A percentile compares a stretch with the other conserved stretches of the same genome.
phyloP scores from a whole-genome alignment of 805 yeast genomes.

The Saccharomycopsis selenospora region DNA sequence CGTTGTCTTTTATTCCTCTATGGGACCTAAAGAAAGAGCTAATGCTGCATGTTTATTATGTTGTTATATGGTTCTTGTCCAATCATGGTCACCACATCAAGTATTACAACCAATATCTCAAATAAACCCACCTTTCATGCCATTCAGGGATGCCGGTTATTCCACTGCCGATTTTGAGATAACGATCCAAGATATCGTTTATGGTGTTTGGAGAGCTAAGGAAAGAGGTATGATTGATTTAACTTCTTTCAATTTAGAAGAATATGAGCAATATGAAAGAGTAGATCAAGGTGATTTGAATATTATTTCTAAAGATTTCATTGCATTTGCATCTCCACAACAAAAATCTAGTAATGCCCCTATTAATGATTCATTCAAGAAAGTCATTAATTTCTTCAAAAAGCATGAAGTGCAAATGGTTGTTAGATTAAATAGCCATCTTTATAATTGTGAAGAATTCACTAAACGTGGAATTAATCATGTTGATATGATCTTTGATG shows the following conservation, averaged over 20 bases:
- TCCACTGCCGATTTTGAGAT: conserved; percentile 91
- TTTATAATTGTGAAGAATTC: conserved; percentile 81
- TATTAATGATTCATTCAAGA: conserved; percentile 68
- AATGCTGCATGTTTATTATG: conserved; percentile 93
- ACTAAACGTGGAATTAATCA: conserved; percentile 79
- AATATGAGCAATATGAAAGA: conserved; percentile 87
- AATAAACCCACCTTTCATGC: conserved; percentile 86
- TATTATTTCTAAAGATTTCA: conserved; percentile 82
- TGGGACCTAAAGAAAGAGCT: conserved; percentile 74
- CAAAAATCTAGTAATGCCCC: conserved; percentile 47
- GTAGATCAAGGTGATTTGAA: conserved; percentile 98
- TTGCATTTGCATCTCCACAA: conserved; percentile 96
- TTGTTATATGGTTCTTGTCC: conserved; percentile 91
- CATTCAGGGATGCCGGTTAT: conserved; percentile 96
- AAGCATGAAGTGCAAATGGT: conserved; percentile 76
- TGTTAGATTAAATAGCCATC: conserved; percentile 84
- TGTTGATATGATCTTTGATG: conserved; percentile 93
- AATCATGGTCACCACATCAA: conserved; percentile 97
- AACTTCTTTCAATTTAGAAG: conserved; percentile 81
- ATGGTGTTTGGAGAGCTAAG: conserved; percentile 97
- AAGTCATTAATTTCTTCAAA: conserved; percentile 72
- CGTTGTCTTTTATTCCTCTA: conserved; percentile 81
- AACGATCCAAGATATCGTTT: conserved; percentile 89
- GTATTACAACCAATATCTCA: conserved; percentile 92
- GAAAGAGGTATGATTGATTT: conserved; percentile 84